Conservation (phyloP, 306 rosid species). For the Prunus mongolica region DNA sequence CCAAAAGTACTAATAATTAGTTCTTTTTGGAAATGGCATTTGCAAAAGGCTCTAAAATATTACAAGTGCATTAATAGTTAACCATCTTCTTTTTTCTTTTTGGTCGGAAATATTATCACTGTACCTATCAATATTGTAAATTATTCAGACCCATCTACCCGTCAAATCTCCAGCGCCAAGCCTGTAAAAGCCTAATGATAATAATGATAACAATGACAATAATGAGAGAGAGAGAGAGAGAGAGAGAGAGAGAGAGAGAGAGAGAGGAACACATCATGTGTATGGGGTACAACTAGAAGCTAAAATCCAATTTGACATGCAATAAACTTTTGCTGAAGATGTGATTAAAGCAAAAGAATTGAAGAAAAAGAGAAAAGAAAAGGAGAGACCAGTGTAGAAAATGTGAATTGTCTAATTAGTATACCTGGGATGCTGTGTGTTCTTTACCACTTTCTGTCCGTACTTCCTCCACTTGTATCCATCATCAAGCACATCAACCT, state of each 20-base stretch:
- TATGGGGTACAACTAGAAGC: slow-evolving; percentile 19
- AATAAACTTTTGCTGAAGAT: slow-evolving; percentile 16
- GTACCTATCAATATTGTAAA: neutral
- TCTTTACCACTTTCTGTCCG: slow-evolving; percentile 98
- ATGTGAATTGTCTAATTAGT: neutral
- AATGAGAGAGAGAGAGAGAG: slow-evolving; percentile 37
- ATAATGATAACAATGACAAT: slow-evolving; percentile 36
- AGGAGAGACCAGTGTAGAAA: neutral
- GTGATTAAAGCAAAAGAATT: slow-evolving; percentile 20
- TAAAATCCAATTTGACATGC: slow-evolving; percentile 24
- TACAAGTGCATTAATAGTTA: too few species aligned
- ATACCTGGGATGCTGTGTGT: slow-evolving; percentile 97
- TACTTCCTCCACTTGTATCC: slow-evolving; percentile 99
- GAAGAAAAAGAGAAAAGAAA: neutral
- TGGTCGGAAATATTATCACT: neutral
- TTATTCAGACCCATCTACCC: slow-evolving; percentile 10
- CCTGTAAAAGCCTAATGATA: slow-evolving; percentile 27
- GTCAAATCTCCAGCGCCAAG: slow-evolving; percentile 30
- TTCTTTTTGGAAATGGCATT: slow-evolving; percentile 9
- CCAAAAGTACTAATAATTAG: slow-evolving; percentile 20
- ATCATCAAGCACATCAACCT: slow-evolving; percentile 95
- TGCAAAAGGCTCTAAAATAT: neutral
- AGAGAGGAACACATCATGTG: slow-evolving; percentile 18
- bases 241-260: slow-evolving; percentile 30
- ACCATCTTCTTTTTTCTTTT: too few species aligned